Evolutionary conservation across 805 yeast genomes (phyloP), one percentile per base, ranked within the genome.

Genomic region (Schwanniomyces polymorphus): DNA sequence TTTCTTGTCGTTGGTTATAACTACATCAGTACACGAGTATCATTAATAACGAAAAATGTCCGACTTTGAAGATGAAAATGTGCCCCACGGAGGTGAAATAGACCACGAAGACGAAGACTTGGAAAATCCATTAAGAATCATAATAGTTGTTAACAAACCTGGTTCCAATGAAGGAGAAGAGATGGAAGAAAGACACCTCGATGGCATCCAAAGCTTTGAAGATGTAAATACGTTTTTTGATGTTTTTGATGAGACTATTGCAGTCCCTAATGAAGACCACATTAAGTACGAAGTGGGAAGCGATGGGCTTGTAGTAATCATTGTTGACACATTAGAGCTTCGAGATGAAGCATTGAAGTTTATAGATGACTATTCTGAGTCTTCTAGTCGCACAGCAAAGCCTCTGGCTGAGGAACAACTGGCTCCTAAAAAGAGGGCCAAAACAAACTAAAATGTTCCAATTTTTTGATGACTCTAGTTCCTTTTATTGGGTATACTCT

Each of bases 221-320:
- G 75, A 71, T 38, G 74, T 80, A 56, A 80, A 81, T 55, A 62
- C 56, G 27, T 79, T 80, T 51, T 80, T 81, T 52, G 83, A 81
- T 53, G 57, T 59, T 33, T 81, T 81, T 53, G 85, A 81, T 56
- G 75, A 67, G 34, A 59, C 61, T 21, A 68, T 81, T 12, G 82
- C 84, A 7, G 67, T 74, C 37, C 85, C 84, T 3, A 80, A 81
- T 52, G 81, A 79, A 50, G 78, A 74, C 4, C 71, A 74, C 49
- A 72, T 81, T 52, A 79, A 80, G 56, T 81, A 81, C 54, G 85
- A 81, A 50, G 84, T 80, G 2, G 84, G 85, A 4, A 77, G 82
- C 43, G 85, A 81, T 56, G 85, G 85, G 4, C 62, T 81, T 45
- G 80, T 81, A 46, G 80, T 81, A 46, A 71, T 81, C 26, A 68